Evolutionary conservation across 768 basidiomycete species (phyloP), one percentile per base, ranked within the genome.

Genomic region (Amyloporia xantha): DNA sequence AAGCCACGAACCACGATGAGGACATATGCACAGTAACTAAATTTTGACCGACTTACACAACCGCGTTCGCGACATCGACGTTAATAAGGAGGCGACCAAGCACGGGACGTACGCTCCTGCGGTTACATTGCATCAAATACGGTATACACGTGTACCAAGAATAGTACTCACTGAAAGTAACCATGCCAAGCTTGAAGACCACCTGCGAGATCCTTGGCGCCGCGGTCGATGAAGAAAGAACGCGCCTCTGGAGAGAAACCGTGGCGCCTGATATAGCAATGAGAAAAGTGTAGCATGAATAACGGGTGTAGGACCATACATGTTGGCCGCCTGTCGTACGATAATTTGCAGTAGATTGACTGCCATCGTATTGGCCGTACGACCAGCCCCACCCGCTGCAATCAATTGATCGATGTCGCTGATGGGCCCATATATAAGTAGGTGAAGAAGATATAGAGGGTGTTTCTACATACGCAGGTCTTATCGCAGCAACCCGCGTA

Each of bases 61-160:
- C 49, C 3, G 49, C 55, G 25, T 50, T 52, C 1, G 50, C 51
- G 2, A 54, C 50, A 28, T 60, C 54, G 24, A 60, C 43, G 30
- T 60, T 60, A 30, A 60, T 47, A 2, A 52, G 19, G 0, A 60
- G 44, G 9, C 39, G 37, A 1, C 27, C 41, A 4, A 50, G 25
- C 2, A 54, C 50, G 1, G 59, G 59, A 9, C 59, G 55, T 1
- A 60, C 59, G 47, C 55, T 57, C 56, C 59, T 60, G 27, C 12
- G 41, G 7, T 3, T 2, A 19, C 17, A 25, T 19, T 3, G 25
- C 1, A 6, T 35, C 37, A n/a, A 1, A 12, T 11, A 10, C 20
- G 33, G 10, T 7, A 26, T 27, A 4, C 11, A 9, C 30, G 20
- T 4, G 28, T 10, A 3, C 2, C 9, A 6, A 19, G 10, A 15